These are phyloP conservation scores for Solanum pimpinellifolium DNA, from an alignment of 257 asterid species.

Conservation along the genomic window DNA sequence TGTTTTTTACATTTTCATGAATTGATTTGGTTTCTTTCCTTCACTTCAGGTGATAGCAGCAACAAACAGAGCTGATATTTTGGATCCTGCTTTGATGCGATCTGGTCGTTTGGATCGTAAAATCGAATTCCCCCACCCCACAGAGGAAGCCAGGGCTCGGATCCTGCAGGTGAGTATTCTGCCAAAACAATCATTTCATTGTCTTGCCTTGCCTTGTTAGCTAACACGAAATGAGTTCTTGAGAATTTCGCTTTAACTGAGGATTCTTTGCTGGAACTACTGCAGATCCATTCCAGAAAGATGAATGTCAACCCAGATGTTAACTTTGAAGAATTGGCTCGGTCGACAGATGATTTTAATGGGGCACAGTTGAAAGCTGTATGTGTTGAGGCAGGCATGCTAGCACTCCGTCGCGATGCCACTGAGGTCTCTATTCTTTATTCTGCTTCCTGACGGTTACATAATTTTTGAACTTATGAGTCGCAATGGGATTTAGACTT, in stretches of 20 bases:
- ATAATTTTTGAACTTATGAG: neutral
- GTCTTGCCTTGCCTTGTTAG: neutral
- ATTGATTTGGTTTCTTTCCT: neutral
- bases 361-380: slow-evolving; percentile 98
- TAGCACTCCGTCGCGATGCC: slow-evolving; percentile 95
- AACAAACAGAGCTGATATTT: slow-evolving; percentile 87
- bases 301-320: slow-evolving; percentile 96
- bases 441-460: neutral
- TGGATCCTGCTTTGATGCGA: slow-evolving; percentile 93
- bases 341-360: slow-evolving; percentile 92
- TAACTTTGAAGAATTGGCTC: slow-evolving; percentile 96
- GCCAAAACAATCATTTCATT: neutral
- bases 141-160: slow-evolving; percentile 86
- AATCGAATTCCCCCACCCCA: slow-evolving; percentile 94
- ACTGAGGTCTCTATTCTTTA: slow-evolving; percentile 54
- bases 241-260: neutral
- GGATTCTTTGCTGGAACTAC: neutral
- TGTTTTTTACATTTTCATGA: neutral
- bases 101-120: slow-evolving; percentile 97
- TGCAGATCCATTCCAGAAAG: slow-evolving; percentile 90
- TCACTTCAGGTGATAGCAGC: slow-evolving; percentile 86
- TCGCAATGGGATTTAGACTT: neutral
- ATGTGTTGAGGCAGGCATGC: slow-evolving; percentile 97
- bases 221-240: neutral
- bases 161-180: slow-evolving; percentile 48